A percentile compares a stretch with the other conserved stretches of the same genome.
Conservation (phyloP, 257 asterid genomes). For the Cinchona pubescens region DNA sequence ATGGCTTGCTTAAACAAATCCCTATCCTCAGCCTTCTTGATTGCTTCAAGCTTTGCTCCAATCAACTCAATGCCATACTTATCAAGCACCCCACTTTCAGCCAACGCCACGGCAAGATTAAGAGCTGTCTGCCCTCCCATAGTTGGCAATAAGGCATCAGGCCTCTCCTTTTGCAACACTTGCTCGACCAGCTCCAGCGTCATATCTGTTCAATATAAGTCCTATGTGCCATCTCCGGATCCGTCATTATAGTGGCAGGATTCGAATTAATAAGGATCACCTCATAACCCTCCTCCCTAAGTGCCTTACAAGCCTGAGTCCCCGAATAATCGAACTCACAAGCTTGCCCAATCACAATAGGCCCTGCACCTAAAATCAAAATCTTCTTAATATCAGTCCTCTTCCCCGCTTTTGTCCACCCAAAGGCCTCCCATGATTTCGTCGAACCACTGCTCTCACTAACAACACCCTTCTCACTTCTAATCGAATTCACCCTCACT, state of each 20-base stretch:
- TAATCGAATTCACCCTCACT: slow-evolving; percentile 25
- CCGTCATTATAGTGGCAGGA: slow-evolving; percentile 98
- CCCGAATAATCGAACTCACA: slow-evolving; percentile 98
- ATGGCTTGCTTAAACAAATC: slow-evolving; percentile 92
- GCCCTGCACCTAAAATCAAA: slow-evolving; percentile 94
- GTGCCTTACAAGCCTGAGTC: slow-evolving; percentile 98
- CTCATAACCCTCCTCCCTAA: slow-evolving; percentile 93
- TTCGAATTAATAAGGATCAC: slow-evolving; percentile 87
- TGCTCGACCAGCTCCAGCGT: slow-evolving; percentile 96
- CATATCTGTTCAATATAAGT: slow-evolving; percentile 98
- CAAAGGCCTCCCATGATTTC: slow-evolving; percentile 32
- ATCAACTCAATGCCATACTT: slow-evolving; percentile 94
- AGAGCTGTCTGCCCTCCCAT: slow-evolving; percentile 99
- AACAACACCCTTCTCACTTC: slow-evolving; percentile 22
- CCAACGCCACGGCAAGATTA: slow-evolving; percentile 86
- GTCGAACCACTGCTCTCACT: slow-evolving; percentile 20
- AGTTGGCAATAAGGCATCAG: slow-evolving; percentile 89
- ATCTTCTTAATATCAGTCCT: slow-evolving; percentile 87
- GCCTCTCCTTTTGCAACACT: slow-evolving; percentile 90
- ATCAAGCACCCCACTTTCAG: slow-evolving; percentile 90
- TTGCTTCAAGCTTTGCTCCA: slow-evolving; percentile 94
- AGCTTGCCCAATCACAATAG: slow-evolving; percentile 96
- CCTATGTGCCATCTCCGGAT: slow-evolving; percentile 84
- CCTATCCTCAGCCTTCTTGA: slow-evolving; percentile 96
- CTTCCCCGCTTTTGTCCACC: slow-evolving; percentile 41